Evolutionary conservation across 2,329 filamentous ascomycete genomes (phyloP).

Genomic region (Aspergillus calidoustus): DNA sequence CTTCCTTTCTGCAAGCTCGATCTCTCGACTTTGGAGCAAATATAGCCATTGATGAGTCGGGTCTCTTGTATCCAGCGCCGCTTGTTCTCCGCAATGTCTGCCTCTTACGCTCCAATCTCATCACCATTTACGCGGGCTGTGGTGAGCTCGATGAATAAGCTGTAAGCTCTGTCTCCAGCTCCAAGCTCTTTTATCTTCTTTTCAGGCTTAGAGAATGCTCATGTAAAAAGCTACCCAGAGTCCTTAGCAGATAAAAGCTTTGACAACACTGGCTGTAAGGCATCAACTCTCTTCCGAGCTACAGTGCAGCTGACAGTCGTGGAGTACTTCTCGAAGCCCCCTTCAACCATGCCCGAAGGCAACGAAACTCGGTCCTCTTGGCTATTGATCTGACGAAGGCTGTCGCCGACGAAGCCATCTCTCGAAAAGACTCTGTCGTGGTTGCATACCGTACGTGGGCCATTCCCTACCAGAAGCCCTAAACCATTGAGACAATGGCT

Average conservation of each 20-base stretch:
- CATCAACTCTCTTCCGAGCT: background rate
- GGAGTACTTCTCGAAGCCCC: constrained; percentile 72
- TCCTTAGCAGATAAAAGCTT: constrained; percentile 85
- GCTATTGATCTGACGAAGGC: constrained; percentile 89
- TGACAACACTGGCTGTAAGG: constrained; percentile 86
- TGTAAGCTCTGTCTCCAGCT: constrained; percentile 60
- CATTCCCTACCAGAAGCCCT: background rate
- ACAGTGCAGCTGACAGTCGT: constrained; percentile 11
- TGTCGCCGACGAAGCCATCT: constrained; percentile 88
- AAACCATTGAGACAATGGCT: background rate
- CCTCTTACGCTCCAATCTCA: constrained; percentile 37
- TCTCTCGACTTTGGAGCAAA: background rate
- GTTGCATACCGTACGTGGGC: constrained; percentile 78
- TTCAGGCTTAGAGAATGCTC: constrained; percentile 1
- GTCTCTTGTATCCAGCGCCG: constrained; percentile 25
- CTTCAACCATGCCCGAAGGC: constrained; percentile 59
- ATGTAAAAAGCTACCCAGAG: constrained; percentile 74
- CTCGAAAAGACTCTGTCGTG: constrained; percentile 74
- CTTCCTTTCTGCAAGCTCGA: background rate
- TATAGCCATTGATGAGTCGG: constrained; percentile 29
- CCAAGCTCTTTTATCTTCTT: constrained; percentile 14
- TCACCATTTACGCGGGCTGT: constrained; percentile 71
- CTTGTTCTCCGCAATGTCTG: constrained; percentile 40
- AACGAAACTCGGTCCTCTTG: constrained; percentile 72
- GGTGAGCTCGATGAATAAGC: constrained; percentile 75